phyloP scores from a whole-genome alignment of 768 basidiomycete species.

The Podaxis rugospora region DNA sequence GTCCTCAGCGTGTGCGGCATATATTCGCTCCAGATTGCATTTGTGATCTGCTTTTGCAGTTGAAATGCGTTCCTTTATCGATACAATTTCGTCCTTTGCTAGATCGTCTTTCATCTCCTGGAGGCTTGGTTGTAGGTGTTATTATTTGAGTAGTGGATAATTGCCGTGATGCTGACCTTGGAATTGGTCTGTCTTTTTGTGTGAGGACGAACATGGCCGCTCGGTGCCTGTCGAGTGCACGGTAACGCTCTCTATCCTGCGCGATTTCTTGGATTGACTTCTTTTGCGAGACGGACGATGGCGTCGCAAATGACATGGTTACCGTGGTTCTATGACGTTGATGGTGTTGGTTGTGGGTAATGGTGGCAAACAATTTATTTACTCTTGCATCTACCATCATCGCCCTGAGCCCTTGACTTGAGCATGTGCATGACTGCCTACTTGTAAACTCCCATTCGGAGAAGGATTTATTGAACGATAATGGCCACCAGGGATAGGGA shows the following conservation, averaged over 20 bases:
- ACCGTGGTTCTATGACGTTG: neutral
- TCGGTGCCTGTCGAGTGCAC: conserved; percentile 13
- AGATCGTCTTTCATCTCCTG: conserved; percentile 9
- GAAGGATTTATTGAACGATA: neutral
- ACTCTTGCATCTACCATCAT: neutral
- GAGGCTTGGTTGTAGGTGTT: neutral
- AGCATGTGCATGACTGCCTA: neutral
- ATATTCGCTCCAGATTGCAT: neutral
- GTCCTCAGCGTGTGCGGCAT: conserved; percentile 2
- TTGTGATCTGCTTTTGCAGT: neutral
- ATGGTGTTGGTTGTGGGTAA: neutral
- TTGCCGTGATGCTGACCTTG: conserved; percentile 9
- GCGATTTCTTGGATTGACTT: neutral
- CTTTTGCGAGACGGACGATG: neutral
- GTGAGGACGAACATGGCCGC: conserved; percentile 17
- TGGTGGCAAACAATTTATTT: neutral
- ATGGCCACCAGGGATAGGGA: conserved; percentile 3
- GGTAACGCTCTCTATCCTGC: neutral
- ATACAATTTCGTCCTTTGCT: neutral
- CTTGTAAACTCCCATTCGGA: neutral
- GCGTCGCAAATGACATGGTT: neutral
- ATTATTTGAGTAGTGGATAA: neutral
- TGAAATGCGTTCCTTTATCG: conserved; percentile 3
- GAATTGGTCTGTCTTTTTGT: conserved; percentile 17
- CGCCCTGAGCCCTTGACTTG: neutral